phyloP scores from a whole-genome alignment of 306 rosid species.

The Vicia faba region DNA sequence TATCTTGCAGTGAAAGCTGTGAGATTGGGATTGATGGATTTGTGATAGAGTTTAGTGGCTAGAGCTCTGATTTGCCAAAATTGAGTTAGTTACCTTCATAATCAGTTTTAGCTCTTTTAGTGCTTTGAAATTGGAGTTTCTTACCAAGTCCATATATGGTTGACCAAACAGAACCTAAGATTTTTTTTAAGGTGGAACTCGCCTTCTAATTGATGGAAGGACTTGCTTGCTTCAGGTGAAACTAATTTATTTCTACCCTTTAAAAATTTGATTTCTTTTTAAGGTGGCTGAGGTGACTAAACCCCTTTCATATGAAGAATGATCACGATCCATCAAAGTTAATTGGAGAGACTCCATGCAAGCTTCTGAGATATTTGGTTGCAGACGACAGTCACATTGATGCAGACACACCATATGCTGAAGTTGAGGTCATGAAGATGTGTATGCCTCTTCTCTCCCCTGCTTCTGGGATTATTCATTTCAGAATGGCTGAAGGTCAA shows the following conservation, averaged over 20 bases:
- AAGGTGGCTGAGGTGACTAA: slow-evolving; percentile 38
- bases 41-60: no score
- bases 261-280: slow-evolving; percentile 8
- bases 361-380: slow-evolving; percentile 81
- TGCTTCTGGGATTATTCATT: slow-evolving; percentile 88
- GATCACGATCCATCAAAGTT: slow-evolving; percentile 97
- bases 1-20: no score
- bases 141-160: no score
- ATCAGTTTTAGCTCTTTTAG: no score
- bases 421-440: slow-evolving; percentile 99
- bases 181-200: no score
- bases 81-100: no score
- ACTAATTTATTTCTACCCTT: slow-evolving; percentile 32
- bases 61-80: no score
- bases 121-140: no score
- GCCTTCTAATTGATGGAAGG: slow-evolving; percentile 98
- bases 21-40: no score
- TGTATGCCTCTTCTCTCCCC: slow-evolving; percentile 99
- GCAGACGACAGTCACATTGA: slow-evolving; percentile 75
- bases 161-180: no score
- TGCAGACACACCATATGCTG: slow-evolving; percentile 92
- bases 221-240: slow-evolving; percentile 99
- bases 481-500: slow-evolving; percentile 94
- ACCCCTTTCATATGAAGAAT: slow-evolving; percentile 59
- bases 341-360: slow-evolving; percentile 97